Evolutionary conservation across 2,329 filamentous ascomycete genomes (phyloP), one percentile per base, ranked within the genome.

Genomic region (Stagonosporopsis chrysanthemi): DNA sequence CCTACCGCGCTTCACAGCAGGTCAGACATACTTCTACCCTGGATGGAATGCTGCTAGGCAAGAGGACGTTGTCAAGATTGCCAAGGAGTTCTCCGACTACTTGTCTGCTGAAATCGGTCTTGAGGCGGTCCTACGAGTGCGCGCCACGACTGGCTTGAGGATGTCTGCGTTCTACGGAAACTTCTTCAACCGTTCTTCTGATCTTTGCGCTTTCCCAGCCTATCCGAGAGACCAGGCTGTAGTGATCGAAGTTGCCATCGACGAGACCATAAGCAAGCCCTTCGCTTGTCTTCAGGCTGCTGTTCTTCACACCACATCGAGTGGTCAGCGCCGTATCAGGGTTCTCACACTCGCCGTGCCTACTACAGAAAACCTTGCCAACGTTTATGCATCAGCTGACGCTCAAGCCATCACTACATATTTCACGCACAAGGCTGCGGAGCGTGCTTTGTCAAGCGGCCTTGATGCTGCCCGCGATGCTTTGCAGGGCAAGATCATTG

Each of bases 161-260:
- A 98, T 98, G 90, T 97, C 89, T 80, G 93, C 94, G 2, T 99
- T 99, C 80, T 99, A 98, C 77, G 95, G 95, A 66, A 99, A 99
- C 81, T 99, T 99, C 80, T 99, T 99, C 84, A 99, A 98, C 82
- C 87, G 95, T 67, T 97, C 92, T 75, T 97, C 93, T 15, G 95
- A 99, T 79, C 86, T 99, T 29, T 98, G 95, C 76, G 95, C 95
- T 12, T 99, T 99, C 84, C 95, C 95, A 1, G 93, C 95, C 0
- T 98, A 99, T 82, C 95, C 95, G 29, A 89, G 95, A 73, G 95
- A 99, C 71, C 95, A 99, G 77, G 92, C 91, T 62, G 98, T 98
- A 74, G 95, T 98, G 40, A 94, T 99, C 19, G 95, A 99, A 78
- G 96, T 99, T 52, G 93, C 95, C 14, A 98, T 99, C 65, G 95